Percentiles rank a stretch among this genome's conserved stretches.
Conservation (phyloP, 140 eudicot genomes). For the Cichorium intybus region DNA sequence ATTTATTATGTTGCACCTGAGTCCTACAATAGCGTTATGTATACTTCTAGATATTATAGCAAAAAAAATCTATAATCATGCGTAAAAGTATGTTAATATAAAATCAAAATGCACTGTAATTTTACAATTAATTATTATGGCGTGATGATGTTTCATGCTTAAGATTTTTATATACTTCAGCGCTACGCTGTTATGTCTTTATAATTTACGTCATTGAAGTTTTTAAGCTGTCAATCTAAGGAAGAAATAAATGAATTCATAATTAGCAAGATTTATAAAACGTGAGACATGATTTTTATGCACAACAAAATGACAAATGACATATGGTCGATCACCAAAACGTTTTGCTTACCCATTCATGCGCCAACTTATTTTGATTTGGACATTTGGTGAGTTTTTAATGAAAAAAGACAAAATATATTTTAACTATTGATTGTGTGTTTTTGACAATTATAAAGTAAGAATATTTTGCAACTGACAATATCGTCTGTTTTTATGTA, state of each 20-base stretch:
- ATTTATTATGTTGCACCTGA: not conserved
- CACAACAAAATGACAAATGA: not conserved
- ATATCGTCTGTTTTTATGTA: no score
- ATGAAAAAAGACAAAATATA: not conserved
- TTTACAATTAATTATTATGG: no score
- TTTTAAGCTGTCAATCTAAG: not conserved
- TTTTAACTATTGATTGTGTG: not conserved
- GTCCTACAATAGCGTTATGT: no score
- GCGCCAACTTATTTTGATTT: conserved; percentile 7
- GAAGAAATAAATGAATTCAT: not conserved
- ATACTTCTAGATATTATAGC: not conserved
- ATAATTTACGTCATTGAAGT: no score
- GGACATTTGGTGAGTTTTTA: no score
- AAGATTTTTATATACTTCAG: not conserved
- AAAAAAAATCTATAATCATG: not conserved
- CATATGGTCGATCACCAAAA: conserved; percentile 6
- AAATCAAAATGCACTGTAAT: not conserved
- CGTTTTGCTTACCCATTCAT: conserved; percentile 19
- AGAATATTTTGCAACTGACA: no score
- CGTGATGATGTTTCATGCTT: not conserved
- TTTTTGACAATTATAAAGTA: not conserved
- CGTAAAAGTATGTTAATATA: not conserved
- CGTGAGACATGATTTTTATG: conserved; percentile 6
- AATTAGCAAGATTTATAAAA: not conserved
- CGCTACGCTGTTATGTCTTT: not conserved